Conservation (phyloP, 345 rosid genomes). For the Melaleuca quinquenervia region DNA sequence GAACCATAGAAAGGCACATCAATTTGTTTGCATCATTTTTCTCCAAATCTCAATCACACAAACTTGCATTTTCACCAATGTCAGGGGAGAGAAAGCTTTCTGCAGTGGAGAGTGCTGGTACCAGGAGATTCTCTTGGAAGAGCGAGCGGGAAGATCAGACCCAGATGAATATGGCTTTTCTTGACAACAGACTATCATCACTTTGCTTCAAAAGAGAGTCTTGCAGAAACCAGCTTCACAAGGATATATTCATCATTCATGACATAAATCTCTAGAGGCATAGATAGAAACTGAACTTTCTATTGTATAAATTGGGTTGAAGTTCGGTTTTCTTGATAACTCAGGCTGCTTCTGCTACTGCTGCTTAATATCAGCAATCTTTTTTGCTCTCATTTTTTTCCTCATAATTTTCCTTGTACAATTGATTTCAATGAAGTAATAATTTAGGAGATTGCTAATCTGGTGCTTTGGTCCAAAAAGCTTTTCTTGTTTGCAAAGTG, state of each 20-base stretch:
- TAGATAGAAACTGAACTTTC: neutral
- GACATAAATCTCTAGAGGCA: neutral
- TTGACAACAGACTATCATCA: neutral
- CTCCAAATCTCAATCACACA: no score
- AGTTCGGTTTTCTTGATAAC: neutral
- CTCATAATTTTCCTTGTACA: neutral
- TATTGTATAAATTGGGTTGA: neutral
- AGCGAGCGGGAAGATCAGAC: constrained; percentile 2
- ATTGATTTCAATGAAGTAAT: constrained; percentile 1
- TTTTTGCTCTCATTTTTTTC: neutral
- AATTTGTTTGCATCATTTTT: no score
- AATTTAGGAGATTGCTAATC: constrained; percentile 1
- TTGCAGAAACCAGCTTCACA: neutral
- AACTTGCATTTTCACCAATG: no score
- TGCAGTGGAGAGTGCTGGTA: no score
- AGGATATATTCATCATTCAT: neutral
- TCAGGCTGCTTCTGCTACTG: neutral
- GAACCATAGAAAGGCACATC: neutral
- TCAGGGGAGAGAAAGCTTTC: no score
- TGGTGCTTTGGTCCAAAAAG: neutral
- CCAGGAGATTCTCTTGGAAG: constrained; percentile 52
- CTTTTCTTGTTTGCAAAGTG: neutral
- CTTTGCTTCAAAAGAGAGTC: neutral
- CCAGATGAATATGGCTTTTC: neutral
- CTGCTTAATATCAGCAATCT: neutral